A percentile compares a stretch with the other conserved stretches of the same genome.
Evolutionary conservation across 495 filamentous ascomycete genomes (phyloP).

Genomic region (Penicillium manginii): DNA sequence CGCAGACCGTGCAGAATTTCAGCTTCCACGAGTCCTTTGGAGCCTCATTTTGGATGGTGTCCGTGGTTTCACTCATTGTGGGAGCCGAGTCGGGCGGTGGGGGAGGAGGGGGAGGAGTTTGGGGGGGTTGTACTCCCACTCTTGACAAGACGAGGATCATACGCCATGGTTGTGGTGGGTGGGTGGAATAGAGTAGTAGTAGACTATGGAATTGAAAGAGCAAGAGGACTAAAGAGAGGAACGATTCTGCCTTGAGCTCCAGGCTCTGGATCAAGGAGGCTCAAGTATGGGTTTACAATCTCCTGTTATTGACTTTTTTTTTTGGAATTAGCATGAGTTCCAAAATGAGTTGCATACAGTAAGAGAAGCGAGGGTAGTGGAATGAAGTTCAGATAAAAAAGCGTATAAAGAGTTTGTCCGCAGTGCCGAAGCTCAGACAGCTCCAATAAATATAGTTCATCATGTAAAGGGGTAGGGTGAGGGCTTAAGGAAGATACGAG

Average conservation of each 20-base stretch:
- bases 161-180: slow-evolving; percentile 45
- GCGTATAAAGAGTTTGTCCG: slow-evolving; percentile 56
- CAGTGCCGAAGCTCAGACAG: slow-evolving; percentile 80
- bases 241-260: slow-evolving; percentile 5
- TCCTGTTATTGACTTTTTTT: slow-evolving; percentile 39
- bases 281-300: slow-evolving; percentile 45
- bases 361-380: slow-evolving; percentile 8
- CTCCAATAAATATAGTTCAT: slow-evolving; percentile 88
- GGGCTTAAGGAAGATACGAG: slow-evolving; percentile 11
- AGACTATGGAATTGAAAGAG: slow-evolving; percentile 17
- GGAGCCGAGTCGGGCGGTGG: slow-evolving; percentile 47
- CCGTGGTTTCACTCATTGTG: slow-evolving; percentile 28
- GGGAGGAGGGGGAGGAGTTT: slow-evolving; percentile 49
- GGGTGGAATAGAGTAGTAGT: slow-evolving; percentile 2
- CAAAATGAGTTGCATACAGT: slow-evolving; percentile 8
- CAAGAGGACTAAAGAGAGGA: slow-evolving; percentile 19
- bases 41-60: slow-evolving; percentile 32
- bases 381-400: slow-evolving; percentile 41
- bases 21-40: slow-evolving; percentile 73
- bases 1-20: slow-evolving; percentile 98
- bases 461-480: slow-evolving; percentile 37
- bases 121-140: slow-evolving; percentile 46
- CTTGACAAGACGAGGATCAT: slow-evolving; percentile 60
- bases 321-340: slow-evolving; percentile 28
- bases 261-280: slow-evolving; percentile 38